Evolutionary conservation across 441 rosid genomes (phyloP), one percentile per base, ranked within the genome.

Genomic region (Rhodomyrtus psidioides): DNA sequence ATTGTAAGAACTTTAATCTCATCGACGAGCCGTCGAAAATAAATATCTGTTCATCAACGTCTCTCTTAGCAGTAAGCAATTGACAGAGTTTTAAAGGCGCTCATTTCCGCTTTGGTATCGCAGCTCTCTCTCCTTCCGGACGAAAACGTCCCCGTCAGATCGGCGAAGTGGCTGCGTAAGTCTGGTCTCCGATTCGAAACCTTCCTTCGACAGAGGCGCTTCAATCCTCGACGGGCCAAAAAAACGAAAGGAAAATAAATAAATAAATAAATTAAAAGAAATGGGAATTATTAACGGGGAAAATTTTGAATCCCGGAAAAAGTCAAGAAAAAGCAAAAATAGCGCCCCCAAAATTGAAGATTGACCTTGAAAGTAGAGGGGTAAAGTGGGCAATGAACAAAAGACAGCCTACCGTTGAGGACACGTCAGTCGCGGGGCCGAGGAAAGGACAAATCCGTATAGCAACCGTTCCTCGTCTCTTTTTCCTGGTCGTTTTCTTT

Each of bases 401-500:
- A 19, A 24, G 58, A 81, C 51, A 9, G 51, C 51, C 51, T 46
- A 51, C 13, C 42, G n/a, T 53, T n/a, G 2, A 39, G 62, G 82
- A 74, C 86, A 70, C 60, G 86, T 65, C 87, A 30, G 85, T 27
- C 86, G 59, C 21, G 42, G 79, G 53, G 42, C n/a, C 7, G 59
- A 84, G 89, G 86, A 86, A 82, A 84, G 85, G 89, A 89, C 90
- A 86, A 83, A 55, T 74, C 65, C 88, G 87, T 46, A 79, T 81
- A 55, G 53, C 16, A 12, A 54, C 83, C 44, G 16, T 53, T 55
- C 21, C 8, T 34, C 56, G 87, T 84, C 85, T 23, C 42, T 83
- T 85, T 85, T 84, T 85, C 75, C 62, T 75, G n/a, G 88, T 86
- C 74, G 42, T 60, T 28, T 28, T 28, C 42, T 60, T 60, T 53